Conservation (phyloP, 75 land plant genomes). For the Selaginella moellendorffii region DNA sequence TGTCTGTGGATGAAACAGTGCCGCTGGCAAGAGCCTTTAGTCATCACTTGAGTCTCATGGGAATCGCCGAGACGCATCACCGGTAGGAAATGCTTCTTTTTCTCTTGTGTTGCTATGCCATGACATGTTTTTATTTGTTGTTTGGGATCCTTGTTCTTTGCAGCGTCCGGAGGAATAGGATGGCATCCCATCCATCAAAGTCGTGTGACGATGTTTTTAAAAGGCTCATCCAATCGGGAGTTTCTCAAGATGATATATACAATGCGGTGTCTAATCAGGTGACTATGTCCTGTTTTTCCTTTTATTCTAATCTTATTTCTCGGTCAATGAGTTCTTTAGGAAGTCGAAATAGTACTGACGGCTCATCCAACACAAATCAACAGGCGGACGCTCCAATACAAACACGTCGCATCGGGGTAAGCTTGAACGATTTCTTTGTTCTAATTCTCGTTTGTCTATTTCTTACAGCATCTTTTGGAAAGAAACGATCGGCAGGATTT, state of each 20-base stretch:
- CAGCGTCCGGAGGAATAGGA: background rate
- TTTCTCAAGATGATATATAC: constrained; percentile 5
- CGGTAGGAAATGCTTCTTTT: no score
- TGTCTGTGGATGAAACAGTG: constrained; percentile 68
- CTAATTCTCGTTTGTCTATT: background rate
- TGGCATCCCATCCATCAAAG: background rate
- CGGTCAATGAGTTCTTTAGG: background rate
- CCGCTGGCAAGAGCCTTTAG: constrained; percentile 80
- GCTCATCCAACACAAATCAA: constrained; percentile 8
- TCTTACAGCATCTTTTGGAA: constrained; percentile 4
- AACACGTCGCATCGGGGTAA: constrained; percentile 8
- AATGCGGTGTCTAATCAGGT: constrained; percentile 1
- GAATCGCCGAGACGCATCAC: constrained; percentile 93
- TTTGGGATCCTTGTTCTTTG: background rate
- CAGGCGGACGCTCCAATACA: constrained; percentile 7
- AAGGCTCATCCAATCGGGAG: background rate
- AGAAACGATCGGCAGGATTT: constrained; percentile 7
- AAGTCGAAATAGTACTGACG: constrained; percentile 6
- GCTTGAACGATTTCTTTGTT: background rate
- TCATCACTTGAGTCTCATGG: constrained; percentile 84
- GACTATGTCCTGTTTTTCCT: background rate
- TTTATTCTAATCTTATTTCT: background rate
- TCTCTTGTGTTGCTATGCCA: no score
- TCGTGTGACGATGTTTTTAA: constrained; percentile 4
- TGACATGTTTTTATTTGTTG: background rate